A percentile compares a stretch with the other conserved stretches of the same genome.
Conservation (phyloP, 2,329 filamentous ascomycete genomes). For the Truncatella angustata region DNA sequence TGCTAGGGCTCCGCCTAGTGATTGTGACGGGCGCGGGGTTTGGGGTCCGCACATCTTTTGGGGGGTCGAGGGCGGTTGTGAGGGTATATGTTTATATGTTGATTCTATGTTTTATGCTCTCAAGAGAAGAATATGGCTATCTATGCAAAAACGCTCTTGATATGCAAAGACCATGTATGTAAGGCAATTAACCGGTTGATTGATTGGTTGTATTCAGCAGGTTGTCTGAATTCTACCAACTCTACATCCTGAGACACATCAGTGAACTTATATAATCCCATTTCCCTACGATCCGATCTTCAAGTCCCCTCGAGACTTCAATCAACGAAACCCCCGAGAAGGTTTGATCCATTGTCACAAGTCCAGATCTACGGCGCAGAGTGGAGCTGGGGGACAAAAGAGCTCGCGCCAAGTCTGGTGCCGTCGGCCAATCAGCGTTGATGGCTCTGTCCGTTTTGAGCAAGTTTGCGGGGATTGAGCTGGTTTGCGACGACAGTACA, state of each 20-base stretch:
- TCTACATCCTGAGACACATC: no score
- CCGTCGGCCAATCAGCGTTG: not conserved
- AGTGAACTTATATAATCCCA: no score
- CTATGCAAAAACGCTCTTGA: no score
- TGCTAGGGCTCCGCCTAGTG: constrained; percentile 2
- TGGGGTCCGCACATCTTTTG: constrained; percentile 5
- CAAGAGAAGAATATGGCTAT: no score
- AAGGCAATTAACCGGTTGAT: no score
- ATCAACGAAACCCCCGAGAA: not conserved
- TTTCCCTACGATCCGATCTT: no score
- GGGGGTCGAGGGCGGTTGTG: no score
- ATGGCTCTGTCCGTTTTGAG: constrained; percentile 1
- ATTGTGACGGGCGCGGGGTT: not conserved
- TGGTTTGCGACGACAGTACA: not conserved
- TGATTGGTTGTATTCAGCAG: no score
- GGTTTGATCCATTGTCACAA: not conserved
- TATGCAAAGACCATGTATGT: no score
- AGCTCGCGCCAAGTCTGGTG: not conserved
- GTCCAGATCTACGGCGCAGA: not conserved
- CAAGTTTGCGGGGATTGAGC: constrained; percentile 6
- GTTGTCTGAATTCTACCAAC: no score
- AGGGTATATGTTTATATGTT: no score
- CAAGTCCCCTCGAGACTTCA: not conserved
- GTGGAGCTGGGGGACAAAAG: not conserved
- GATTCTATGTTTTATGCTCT: no score